A percentile compares a stretch with the other conserved stretches of the same genome.
Conservation (phyloP, 768 basidiomycete genomes). For the Pisolithus sp. region DNA sequence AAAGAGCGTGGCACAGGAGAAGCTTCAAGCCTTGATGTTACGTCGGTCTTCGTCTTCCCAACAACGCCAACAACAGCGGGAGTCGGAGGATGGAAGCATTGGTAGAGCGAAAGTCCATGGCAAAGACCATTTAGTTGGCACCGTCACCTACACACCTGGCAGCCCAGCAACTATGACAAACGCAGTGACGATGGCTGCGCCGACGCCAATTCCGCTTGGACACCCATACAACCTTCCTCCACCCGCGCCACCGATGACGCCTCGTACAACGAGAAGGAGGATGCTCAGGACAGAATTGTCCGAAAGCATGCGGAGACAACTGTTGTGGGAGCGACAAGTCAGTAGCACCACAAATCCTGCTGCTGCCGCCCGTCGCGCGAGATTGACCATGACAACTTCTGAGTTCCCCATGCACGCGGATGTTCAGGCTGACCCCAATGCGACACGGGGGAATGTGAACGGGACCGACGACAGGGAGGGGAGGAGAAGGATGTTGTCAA, state of each 20-base stretch:
- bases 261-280: conserved; percentile 74
- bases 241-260: conserved; percentile 63
- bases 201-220: conserved; percentile 53
- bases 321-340: conserved; percentile 76
- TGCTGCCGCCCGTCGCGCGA: conserved; percentile 26
- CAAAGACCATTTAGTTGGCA: background rate
- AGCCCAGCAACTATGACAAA: conserved; percentile 16
- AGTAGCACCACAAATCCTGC: conserved; percentile 44
- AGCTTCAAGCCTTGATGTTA: conserved; percentile 50
- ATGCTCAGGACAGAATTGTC: conserved; percentile 85
- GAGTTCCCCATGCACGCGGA: background rate
- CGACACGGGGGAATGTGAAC: conserved; percentile 4
- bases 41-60: conserved; percentile 30
- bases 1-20: conserved; percentile 64
- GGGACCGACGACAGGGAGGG: conserved; percentile 34
- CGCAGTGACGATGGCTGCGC: too few species aligned
- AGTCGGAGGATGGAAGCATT: background rate
- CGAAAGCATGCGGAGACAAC: conserved; percentile 73
- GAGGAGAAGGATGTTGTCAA: conserved; percentile 39
- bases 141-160: background rate
- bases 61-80: conserved; percentile 11
- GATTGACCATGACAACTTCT: conserved; percentile 23
- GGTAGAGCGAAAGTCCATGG: background rate
- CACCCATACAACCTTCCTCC: conserved; percentile 72
- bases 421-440: conserved; percentile 14